Percentiles rank a stretch among this genome's conserved stretches.
Evolutionary conservation across 305 asterid genomes (phyloP).

Genomic region (Coffea humblotiana): DNA sequence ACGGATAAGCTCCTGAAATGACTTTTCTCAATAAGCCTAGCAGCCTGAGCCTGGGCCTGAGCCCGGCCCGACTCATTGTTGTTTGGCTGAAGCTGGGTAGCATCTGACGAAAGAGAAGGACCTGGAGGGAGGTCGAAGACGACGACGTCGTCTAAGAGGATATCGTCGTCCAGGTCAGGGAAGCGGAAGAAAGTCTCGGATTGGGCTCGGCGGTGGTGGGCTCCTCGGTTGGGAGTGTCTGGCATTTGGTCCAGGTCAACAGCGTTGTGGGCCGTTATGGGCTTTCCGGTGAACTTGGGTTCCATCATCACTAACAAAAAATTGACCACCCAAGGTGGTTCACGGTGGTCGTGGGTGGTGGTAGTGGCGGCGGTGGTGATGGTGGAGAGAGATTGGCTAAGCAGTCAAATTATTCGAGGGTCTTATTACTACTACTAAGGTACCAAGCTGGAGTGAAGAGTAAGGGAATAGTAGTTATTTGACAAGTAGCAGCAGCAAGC

Average conservation of each 20-base stretch:
- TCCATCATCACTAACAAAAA: conserved; percentile 42
- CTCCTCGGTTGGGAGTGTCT: conserved; percentile 62
- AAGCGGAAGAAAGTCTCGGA: conserved; percentile 87
- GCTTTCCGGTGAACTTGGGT: conserved; percentile 53
- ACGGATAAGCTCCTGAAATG: conserved; percentile 82
- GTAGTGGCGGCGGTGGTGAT: not conserved
- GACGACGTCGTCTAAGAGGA: conserved; percentile 64
- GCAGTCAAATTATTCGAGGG: not conserved
- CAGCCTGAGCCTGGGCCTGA: conserved; percentile 8
- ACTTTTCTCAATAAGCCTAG: conserved; percentile 26
- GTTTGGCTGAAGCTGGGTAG: conserved; percentile 16
- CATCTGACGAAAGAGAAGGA: conserved; percentile 32
- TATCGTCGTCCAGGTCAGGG: conserved; percentile 73
- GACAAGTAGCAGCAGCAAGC: no score
- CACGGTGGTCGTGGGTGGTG: not conserved
- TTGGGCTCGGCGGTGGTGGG: conserved; percentile 87
- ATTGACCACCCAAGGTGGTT: not conserved
- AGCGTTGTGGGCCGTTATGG: conserved; percentile 37
- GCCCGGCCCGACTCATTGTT: conserved; percentile 19
- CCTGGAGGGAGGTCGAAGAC: conserved; percentile 48
- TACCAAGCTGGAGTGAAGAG: not conserved
- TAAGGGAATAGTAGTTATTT: no score
- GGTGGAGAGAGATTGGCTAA: not conserved
- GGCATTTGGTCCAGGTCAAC: conserved; percentile 78
- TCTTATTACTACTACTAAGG: not conserved